Evolutionary conservation across 2,329 filamentous ascomycete species (phyloP), one percentile per base, ranked within the genome.

Genomic region (Aspergillus fumigatiaffinis): DNA sequence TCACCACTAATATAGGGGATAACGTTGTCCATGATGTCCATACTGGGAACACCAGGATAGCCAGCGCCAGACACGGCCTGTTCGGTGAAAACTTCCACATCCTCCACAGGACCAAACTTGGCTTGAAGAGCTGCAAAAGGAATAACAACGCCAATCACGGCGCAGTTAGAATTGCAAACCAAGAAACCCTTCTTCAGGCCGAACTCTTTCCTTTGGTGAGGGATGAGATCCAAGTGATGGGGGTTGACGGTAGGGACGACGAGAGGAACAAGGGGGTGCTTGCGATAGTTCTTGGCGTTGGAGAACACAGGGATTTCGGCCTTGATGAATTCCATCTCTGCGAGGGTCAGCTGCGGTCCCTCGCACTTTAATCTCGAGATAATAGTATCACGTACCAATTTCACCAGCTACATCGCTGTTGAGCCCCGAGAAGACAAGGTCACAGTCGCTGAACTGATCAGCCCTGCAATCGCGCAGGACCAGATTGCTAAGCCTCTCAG

Each of bases 121-220:
- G 87, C 85, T 74, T 96, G 90, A 38, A 97, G 85, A 17, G 93
- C 93, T 10, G 92, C 92, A 71, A 97, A 93, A 25, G 94, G 94
- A 62, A 96, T 95, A 60, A 97, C 93, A 57, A 97, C 86, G 50
- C 93, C 93, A 68, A 97, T 96, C 70, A 97, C 93, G 56, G 93
- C 93, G 78, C 94, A 99, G 80, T 97, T 97, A 63, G 91, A 96
- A 80, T 97, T 97, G 84, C 93, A 97, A 59, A 97, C 91, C 41
- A 97, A 79, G 79, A 97, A 96, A 25, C 94, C 94, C 77, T 90
- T 92, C 61, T 88, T 80, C 48, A 96, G 81, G 28, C 80, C 79
- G 73, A 89, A 85, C 47, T 89, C 82, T 70, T 85, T 82, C 61
- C 90, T 84, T 79, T 97, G 93, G 76, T 95, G 87, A n/a, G 89